These are phyloP conservation scores for Curvularia verruculosa DNA, from an alignment of 2,329 filamentous ascomycete species.

Conservation along the genomic window DNA sequence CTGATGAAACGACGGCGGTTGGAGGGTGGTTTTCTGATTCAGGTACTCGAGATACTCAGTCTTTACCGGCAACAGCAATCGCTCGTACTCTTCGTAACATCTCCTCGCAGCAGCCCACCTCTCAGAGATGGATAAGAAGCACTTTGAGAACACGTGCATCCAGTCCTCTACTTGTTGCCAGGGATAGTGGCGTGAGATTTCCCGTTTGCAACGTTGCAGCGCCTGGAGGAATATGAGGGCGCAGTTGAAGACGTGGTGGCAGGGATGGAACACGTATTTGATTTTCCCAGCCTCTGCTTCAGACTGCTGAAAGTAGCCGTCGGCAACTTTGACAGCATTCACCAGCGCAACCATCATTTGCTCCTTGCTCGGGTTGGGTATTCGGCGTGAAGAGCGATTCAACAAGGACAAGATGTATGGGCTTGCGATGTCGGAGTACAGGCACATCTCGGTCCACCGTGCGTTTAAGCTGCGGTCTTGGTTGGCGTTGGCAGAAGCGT, in stretches of 20 bases:
- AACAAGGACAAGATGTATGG: conserved; percentile 42
- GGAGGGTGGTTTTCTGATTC: conserved; percentile 34
- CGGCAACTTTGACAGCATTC: conserved; percentile 41
- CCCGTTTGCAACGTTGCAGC: conserved; percentile 39
- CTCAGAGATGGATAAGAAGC: conserved; percentile 44
- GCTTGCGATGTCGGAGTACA: conserved; percentile 43
- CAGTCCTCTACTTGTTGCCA: conserved; percentile 38
- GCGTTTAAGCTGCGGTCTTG: conserved; percentile 32
- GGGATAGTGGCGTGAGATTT: conserved; percentile 36
- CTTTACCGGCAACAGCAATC: conserved; percentile 38
- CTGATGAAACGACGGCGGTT: conserved; percentile 16
- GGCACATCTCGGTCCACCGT: conserved; percentile 44
- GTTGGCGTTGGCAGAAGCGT: conserved; percentile 37
- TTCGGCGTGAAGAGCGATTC: conserved; percentile 37
- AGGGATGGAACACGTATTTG: conserved; percentile 49
- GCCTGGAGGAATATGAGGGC: conserved; percentile 43
- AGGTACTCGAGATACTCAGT: conserved; percentile 45
- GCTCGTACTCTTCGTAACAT: conserved; percentile 45
- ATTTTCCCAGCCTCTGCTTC: conserved; percentile 44
- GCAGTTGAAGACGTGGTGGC: conserved; percentile 44
- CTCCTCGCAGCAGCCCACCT: conserved; percentile 44
- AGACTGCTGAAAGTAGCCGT: conserved; percentile 42
- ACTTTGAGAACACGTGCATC: conserved; percentile 41
- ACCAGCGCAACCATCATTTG: conserved; percentile 39
- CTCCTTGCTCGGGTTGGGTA: conserved; percentile 33